Base-by-base conservation (phyloP, 2,329 filamentous ascomycete genomes). In the Penicillium rolfsii region DNA sequence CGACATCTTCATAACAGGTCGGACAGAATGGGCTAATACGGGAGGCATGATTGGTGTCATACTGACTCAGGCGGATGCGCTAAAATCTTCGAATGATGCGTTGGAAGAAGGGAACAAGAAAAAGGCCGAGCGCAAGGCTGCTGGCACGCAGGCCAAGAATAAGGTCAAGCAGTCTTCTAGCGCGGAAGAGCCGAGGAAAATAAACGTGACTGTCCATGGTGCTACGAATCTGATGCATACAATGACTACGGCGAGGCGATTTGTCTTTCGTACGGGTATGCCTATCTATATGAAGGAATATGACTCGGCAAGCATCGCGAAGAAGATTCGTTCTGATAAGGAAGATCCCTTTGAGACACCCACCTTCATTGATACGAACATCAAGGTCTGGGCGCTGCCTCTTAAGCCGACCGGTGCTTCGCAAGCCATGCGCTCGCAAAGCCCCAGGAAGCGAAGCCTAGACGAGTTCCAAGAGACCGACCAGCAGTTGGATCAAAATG, bases 31-130 rank as follows among this genome's bases (percentile, higher is more conserved):
- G 92, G 79, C 81, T 33, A 90, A 86, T 69, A 85, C 86, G 36
- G 95, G 95, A 59, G 95, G 95, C 3, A 78, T 98, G 64, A 80
- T 97, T 63, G 95, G 95, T 55, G 85, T 93, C 81, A 84, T 97
- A 59, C 83, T 99, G 66, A 96, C 91, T 4, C 76, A 97, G 60
- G 92, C 93, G 30, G 92, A 95, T 74, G 78, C 84, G 5, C 76
- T 85, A 24, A 80, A 84, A 12, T 48, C 53, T 12, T 64, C 64
- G 5, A 74, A 79, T 16, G 74, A 81, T 1, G 81, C 79, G 46
- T 72, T 75, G 57, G 81, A 81, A 38, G 79, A 77, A 57, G 80
- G 83, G 62, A 74, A 76, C 7, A 60, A 80, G 36, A 83, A 83
- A 52, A 70, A 75, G 36, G 64, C 66, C 1, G 57, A 59, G 12